A percentile compares a stretch with the other conserved stretches of the same genome.
Evolutionary conservation across 805 yeast genomes (phyloP).

Genomic region (Lipomyces yamanashiensis): DNA sequence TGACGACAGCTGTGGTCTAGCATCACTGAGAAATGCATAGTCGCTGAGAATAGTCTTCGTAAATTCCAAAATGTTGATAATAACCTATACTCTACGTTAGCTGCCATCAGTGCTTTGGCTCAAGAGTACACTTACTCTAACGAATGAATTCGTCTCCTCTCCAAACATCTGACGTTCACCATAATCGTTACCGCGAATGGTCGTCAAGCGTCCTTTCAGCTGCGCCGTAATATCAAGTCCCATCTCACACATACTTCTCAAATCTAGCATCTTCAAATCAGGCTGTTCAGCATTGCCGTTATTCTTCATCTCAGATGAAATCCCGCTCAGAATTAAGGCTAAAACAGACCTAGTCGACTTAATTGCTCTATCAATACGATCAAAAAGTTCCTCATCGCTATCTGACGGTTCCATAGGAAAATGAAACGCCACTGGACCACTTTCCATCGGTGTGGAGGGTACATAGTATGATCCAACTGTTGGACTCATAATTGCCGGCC

Average conservation of each 20-base stretch:
- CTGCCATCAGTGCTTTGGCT: neutral
- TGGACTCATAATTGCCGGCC: slow-evolving; percentile 16
- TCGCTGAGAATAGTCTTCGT: slow-evolving; percentile 84
- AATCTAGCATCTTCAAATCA: slow-evolving; percentile 69
- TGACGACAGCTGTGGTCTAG: slow-evolving; percentile 76
- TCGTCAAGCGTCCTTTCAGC: slow-evolving; percentile 59
- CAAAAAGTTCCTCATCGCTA: slow-evolving; percentile 69
- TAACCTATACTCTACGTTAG: slow-evolving; percentile 7
- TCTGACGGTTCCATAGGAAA: slow-evolving; percentile 48
- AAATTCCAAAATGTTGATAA: slow-evolving; percentile 64
- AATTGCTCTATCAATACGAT: slow-evolving; percentile 65
- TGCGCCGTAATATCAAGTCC: slow-evolving; percentile 83
- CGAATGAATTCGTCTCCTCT: slow-evolving; percentile 81
- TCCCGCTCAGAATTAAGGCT: slow-evolving; percentile 62
- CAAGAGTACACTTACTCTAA: slow-evolving; percentile 69
- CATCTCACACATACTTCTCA: slow-evolving; percentile 73
- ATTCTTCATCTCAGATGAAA: slow-evolving; percentile 46
- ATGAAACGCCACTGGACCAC: slow-evolving; percentile 29
- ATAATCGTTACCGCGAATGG: slow-evolving; percentile 53
- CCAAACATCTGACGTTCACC: slow-evolving; percentile 69
- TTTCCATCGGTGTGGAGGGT: slow-evolving; percentile 24
- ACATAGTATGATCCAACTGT: slow-evolving; percentile 10
- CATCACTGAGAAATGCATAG: slow-evolving; percentile 76
- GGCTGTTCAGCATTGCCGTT: neutral
- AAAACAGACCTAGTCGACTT: slow-evolving; percentile 76